Percentiles rank a stretch among this genome's conserved stretches.
Conservation (phyloP, 345 rosid genomes). For the Pelargonium nanum region DNA sequence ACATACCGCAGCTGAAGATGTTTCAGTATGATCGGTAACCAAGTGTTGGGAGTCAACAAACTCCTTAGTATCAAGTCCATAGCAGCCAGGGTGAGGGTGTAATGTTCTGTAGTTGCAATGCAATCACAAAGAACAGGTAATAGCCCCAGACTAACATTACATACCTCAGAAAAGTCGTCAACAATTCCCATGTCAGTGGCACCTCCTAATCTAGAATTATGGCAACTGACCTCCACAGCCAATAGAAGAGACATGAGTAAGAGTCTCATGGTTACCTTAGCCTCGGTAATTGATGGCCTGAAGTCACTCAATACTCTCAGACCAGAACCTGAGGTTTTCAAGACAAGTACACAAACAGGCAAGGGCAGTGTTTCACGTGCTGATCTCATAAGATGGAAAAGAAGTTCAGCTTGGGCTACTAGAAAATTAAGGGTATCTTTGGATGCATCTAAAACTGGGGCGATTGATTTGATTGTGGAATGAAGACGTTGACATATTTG, state of each 20-base stretch:
- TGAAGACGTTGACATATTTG: conserved; percentile 32
- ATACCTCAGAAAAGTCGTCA: conserved; percentile 49
- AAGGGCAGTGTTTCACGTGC: conserved; percentile 27
- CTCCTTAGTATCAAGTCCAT: conserved; percentile 48
- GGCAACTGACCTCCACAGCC: conserved; percentile 33
- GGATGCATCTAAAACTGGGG: conserved; percentile 37
- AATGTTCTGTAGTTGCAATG: conserved; percentile 39
- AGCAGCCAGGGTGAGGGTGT: conserved; percentile 49
- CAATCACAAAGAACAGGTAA: conserved; percentile 68
- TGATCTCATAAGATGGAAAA: conserved; percentile 49
- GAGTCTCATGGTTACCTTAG: conserved; percentile 43
- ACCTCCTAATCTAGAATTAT: conserved; percentile 16
- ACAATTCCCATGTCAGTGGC: conserved; percentile 27
- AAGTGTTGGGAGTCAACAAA: conserved; percentile 60
- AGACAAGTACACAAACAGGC: conserved; percentile 37
- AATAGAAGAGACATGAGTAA: conserved; percentile 51
- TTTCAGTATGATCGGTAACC: conserved; percentile 72
- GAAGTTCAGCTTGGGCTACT: conserved; percentile 56
- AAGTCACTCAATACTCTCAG: conserved; percentile 49
- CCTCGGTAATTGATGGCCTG: conserved; percentile 30
- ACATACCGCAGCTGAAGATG: conserved; percentile 56
- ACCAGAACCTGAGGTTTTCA: conserved; percentile 50
- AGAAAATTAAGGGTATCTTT: conserved; percentile 47
- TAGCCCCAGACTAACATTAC: conserved; percentile 52
- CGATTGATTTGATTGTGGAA: conserved; percentile 32